Percentiles rank a stretch among this genome's conserved stretches.
Evolutionary conservation across 129 eudicot genomes (phyloP).

Genomic region (Flaveria bidentis): DNA sequence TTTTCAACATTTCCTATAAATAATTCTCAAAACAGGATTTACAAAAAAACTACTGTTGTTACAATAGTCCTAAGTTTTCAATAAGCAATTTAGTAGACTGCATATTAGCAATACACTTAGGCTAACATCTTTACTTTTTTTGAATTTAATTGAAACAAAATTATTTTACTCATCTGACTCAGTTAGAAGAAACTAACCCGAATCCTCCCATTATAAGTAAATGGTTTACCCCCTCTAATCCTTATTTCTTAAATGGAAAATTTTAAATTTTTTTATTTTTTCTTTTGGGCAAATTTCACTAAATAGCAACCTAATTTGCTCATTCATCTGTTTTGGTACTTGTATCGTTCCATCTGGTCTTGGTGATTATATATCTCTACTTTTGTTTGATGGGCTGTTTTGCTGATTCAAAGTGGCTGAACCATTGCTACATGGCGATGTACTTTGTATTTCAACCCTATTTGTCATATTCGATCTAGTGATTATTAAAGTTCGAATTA

Average conservation of each 20-base stretch:
- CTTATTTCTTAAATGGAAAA: neutral
- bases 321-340: neutral
- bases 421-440: neutral
- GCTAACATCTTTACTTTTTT: neutral
- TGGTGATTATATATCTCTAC: neutral
- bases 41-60: neutral
- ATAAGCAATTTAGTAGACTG: neutral
- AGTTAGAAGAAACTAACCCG: neutral
- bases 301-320: neutral
- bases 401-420: neutral
- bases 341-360: neutral
- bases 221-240: neutral
- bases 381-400: neutral
- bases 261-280: neutral
- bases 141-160: no score
- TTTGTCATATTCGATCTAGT: neutral
- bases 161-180: neutral
- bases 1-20: conserved; percentile 47
- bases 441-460: neutral
- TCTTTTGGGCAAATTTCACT: neutral
- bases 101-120: neutral
- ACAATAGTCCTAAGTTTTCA: neutral
- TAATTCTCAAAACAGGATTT: neutral
- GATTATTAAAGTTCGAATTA: neutral
- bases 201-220: neutral